Conservation (phyloP, 1,139 yeast genomes). For the Diutina scorzettiae region DNA sequence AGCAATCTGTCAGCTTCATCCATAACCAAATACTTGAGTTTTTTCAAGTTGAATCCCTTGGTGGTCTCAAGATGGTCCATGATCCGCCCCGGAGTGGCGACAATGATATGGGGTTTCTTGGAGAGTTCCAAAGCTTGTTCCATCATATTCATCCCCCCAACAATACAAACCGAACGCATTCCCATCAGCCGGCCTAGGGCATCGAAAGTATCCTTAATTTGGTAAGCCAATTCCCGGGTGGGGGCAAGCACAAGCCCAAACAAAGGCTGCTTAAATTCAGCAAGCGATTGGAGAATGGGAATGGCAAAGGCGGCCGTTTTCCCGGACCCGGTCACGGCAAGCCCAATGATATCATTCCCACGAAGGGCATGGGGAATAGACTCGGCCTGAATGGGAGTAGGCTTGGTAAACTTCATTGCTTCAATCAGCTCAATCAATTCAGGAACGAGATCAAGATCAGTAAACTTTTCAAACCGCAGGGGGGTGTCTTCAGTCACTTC, state of each 20-base stretch:
- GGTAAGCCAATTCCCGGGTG: slow-evolving; percentile 94
- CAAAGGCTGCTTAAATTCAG: slow-evolving; percentile 81
- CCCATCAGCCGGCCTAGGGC: slow-evolving; percentile 92
- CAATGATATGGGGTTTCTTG: slow-evolving; percentile 88
- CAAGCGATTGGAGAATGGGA: slow-evolving; percentile 81
- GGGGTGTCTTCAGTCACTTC: slow-evolving; percentile 13
- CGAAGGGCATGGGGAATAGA: slow-evolving; percentile 86
- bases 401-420: slow-evolving; percentile 48
- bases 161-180: slow-evolving; percentile 71
- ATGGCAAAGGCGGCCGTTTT: slow-evolving; percentile 81
- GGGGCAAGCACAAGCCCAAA: slow-evolving; percentile 91
- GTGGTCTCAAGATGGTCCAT: slow-evolving; percentile 94
- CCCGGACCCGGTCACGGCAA: slow-evolving; percentile 80
- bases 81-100: slow-evolving; percentile 86
- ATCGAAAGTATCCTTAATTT: slow-evolving; percentile 89
- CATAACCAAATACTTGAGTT: slow-evolving; percentile 76
- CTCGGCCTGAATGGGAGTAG: slow-evolving; percentile 88
- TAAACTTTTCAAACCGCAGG: slow-evolving; percentile 27
- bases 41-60: slow-evolving; percentile 76
- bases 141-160: slow-evolving; percentile 99
- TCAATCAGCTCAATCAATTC: slow-evolving; percentile 75
- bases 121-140: slow-evolving; percentile 90
- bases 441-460: slow-evolving; percentile 56
- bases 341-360: slow-evolving; percentile 73
- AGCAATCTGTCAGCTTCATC: slow-evolving; percentile 95